Evolutionary conservation across 2,329 filamentous ascomycete species (phyloP).

Genomic region (Monosporascus sp.): DNA sequence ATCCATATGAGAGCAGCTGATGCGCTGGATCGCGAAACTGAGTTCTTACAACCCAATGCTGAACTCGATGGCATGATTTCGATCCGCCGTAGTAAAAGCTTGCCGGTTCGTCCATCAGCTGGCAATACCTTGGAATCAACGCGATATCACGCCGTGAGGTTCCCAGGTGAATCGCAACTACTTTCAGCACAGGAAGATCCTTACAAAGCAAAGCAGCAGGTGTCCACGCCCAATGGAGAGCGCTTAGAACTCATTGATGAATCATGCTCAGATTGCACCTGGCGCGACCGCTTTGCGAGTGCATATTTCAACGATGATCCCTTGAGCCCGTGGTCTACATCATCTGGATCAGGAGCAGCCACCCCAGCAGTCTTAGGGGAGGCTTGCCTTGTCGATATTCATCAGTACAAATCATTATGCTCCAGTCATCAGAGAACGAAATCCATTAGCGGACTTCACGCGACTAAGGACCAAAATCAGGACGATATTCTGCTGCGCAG

Average conservation of each 20-base stretch:
- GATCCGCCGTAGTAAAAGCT: conserved; percentile 40
- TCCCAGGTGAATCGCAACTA: not conserved
- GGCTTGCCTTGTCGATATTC: conserved; percentile 21
- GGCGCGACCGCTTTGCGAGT: not conserved
- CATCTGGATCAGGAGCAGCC: conserved; percentile 14
- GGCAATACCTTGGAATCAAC: conserved; percentile 39
- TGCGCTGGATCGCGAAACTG: conserved; percentile 50
- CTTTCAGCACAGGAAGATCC: not conserved
- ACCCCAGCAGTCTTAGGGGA: conserved; percentile 22
- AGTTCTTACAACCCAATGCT: conserved; percentile 43
- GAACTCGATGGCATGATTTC: conserved; percentile 41
- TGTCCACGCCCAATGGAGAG: not conserved
- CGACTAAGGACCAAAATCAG: conserved; percentile 15
- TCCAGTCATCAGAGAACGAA: conserved; percentile 13
- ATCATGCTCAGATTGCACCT: not conserved
- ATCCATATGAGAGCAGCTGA: conserved; percentile 56
- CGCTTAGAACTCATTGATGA: not conserved
- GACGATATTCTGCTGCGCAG: conserved; percentile 20
- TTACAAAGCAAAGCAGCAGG: not conserved
- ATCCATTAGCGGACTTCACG: conserved; percentile 21
- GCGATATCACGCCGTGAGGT: conserved; percentile 41
- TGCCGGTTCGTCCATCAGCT: conserved; percentile 40
- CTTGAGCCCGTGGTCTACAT: conserved; percentile 13
- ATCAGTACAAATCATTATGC: conserved; percentile 6
- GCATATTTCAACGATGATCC: conserved; percentile 3